Base-by-base conservation (phyloP, 2,329 filamentous ascomycete species). In the Hymenoscyphus fraxineus region DNA sequence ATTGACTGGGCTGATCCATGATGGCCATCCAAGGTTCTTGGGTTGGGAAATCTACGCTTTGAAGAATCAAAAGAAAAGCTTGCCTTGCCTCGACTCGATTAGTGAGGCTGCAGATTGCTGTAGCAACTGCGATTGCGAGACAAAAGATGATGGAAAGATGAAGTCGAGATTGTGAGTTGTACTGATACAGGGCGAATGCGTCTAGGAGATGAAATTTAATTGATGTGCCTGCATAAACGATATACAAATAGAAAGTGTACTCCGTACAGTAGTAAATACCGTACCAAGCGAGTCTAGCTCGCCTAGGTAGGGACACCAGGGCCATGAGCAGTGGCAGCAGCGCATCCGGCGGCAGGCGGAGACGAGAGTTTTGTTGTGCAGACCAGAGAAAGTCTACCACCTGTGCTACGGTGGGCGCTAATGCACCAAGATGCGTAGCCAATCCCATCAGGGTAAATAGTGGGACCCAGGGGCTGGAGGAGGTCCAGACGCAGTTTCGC, bases 171-270 rank as follows among this genome's bases (percentile, higher is more conserved):
- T 13, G 10, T 22, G 44, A 51, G 44, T 19, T 51, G n/a, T 19
- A 19, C 47, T 22, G 22, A 54, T 27, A 19, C 47, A 27, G 7
- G 19, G 13, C 19, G 22, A 54, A 54, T 54, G 47, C 47, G 22
- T 1, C 19, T 27, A 27, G 47, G 13, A 27, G 22, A 27, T 22
- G 47, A 54, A 54, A 54, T 12, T 22, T 54, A 19, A 54, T 54
- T 54, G 47, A 54, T 54, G 47, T 54, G 47, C 47, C 47, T 54
- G 47, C 47, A 54, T 54, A 54, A 54, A 27, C 13, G 47, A 19
- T 4, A 27, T 19, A 35, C 6, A 35, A 35, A 35, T 35, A 35
- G 35, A 35, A 35, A 35, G 35, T 35, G 9, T 7, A 35, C 9
- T 27, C 27, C 2, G 27, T 27, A 27, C 27, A 27, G 27, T 27